These are phyloP conservation scores for Pistacia atlantica DNA, from an alignment of 345 rosid genomes.

Conservation along the genomic window DNA sequence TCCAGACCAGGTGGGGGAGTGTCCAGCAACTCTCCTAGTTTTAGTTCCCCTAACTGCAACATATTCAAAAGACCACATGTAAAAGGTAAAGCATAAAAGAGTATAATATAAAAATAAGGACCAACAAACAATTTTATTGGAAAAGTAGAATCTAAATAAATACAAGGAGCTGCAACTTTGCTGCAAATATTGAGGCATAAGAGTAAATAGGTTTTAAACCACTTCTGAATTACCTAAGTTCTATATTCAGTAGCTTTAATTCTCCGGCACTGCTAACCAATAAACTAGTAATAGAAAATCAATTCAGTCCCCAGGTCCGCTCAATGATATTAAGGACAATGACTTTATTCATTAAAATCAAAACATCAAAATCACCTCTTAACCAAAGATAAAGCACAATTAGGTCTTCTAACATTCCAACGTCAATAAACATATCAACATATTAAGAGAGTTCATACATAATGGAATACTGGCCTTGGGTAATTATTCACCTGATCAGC, in stretches of 20 bases:
- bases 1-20: slow-evolving; percentile 77
- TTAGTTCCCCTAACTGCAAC: slow-evolving; percentile 66
- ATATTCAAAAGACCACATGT: slow-evolving; percentile 1
- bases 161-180: not conserved
- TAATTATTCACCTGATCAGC: slow-evolving; percentile 61
- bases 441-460: not conserved
- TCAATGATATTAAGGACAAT: not conserved
- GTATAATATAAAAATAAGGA: not conserved
- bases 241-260: not conserved
- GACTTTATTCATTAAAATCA: not conserved
- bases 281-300: not conserved
- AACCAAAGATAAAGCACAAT: too few relatives aligned
- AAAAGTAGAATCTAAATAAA: not conserved
- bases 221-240: not conserved
- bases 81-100: not conserved
- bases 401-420: too few relatives aligned
- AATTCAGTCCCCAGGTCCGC: not conserved
- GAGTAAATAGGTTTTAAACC: not conserved
- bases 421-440: not conserved
- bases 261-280: not conserved
- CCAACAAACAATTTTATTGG: not conserved
- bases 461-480: not conserved
- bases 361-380: not conserved
- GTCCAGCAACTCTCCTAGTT: slow-evolving; percentile 71
- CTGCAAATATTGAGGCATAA: not conserved